Evolutionary conservation across 352 stramenopile genomes (phyloP), one percentile per base, ranked within the genome.

Genomic region (Phytophthora rubi): DNA sequence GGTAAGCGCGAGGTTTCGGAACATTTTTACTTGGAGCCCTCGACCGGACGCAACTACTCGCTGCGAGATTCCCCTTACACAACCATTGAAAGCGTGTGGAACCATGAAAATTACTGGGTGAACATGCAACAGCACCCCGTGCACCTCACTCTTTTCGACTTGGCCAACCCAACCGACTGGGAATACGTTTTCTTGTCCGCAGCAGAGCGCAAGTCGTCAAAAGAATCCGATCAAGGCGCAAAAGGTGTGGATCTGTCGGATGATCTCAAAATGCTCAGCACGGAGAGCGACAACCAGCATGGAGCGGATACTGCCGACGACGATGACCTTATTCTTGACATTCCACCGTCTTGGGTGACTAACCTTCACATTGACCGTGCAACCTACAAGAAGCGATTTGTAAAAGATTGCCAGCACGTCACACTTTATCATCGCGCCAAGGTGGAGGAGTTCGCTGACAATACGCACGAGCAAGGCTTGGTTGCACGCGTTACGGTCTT

Each of bases 71-170:
- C 74, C 3, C 96, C 97, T 6, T 99, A 99, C 78, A 62, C 80
- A 4, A 66, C 62, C 35, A 86, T 99, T 6, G 94, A 98, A 70
- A 88, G 72, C 18, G 81, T 98, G 2, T 99, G 94, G 82, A 99
- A 98, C 69, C 76, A 97, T 63, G 88, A 96, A 59, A 99, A 99
- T 73, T 98, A 95, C 67, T 99, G 93, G 92, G 89, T 99, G 18
- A 98, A 99, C 78, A 98, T 98, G 88, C 92, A 97, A 64, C 75
- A 80, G 35, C 87, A 91, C 21, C 75, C 77, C 0, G 78, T 94
- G 35, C 59, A 75, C 15, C 82, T 88, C n/a, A 93, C 77, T 15
- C 71, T 89, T 4, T 93, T 95, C 59, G 91, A 98, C 66, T 67
- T 98, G 49, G 60, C 65, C 3, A 96, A 98, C 60, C 73, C 81